Evolutionary conservation across 768 basidiomycete species (phyloP).

Genomic region (Amanita rubescens): DNA sequence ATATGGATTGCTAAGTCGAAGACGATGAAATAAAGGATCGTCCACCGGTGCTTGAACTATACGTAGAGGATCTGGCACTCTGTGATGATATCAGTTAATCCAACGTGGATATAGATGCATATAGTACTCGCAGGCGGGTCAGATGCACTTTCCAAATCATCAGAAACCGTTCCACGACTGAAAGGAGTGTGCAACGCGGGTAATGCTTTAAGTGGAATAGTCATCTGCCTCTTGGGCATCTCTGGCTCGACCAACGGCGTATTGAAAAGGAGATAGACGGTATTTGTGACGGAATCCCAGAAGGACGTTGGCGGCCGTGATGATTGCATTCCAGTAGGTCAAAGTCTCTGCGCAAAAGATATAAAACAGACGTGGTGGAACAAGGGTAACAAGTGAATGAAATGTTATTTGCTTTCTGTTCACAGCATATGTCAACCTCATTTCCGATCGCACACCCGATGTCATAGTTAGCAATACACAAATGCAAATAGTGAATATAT

Average conservation of each 20-base stretch:
- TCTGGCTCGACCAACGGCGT: slow-evolving; percentile 28
- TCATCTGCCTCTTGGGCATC: slow-evolving; percentile 9
- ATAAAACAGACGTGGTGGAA: neutral
- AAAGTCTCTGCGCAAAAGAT: neutral
- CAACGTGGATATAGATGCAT: neutral
- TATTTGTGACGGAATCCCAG: slow-evolving; percentile 17
- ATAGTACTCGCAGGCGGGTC: neutral
- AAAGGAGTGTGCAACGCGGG: slow-evolving; percentile 3
- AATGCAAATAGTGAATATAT: slow-evolving; percentile 5
- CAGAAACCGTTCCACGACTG: neutral
- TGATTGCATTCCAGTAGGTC: neutral
- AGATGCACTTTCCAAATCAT: slow-evolving; percentile 2
- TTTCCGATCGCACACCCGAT: neutral
- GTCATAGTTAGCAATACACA: slow-evolving; percentile 2
- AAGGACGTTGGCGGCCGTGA: slow-evolving; percentile 12
- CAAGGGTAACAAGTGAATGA: neutral
- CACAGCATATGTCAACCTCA: neutral
- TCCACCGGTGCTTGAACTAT: neutral
- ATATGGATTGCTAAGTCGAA: neutral
- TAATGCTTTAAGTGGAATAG: slow-evolving; percentile 22
- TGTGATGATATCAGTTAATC: neutral
- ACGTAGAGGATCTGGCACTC: slow-evolving; percentile 1
- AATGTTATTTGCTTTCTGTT: neutral
- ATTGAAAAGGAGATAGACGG: slow-evolving; percentile 27
- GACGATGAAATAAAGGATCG: neutral